Percentiles rank a stretch among this genome's conserved stretches.
phyloP scores from a whole-genome alignment of 257 asterid genomes.

The Agastache rugosa region DNA sequence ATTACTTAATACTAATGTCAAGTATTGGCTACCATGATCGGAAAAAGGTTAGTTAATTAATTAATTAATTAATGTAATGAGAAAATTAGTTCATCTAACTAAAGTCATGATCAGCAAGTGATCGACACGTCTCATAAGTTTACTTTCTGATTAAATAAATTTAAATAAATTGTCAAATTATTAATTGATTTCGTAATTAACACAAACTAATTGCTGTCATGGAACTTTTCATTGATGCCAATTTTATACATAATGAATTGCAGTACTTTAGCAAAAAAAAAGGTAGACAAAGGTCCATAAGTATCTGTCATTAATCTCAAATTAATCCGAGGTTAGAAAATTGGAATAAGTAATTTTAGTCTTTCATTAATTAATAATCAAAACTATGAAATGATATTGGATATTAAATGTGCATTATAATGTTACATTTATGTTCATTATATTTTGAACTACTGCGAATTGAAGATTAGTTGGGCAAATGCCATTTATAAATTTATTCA shows the following conservation, averaged over 20 bases:
- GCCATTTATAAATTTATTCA: not conserved
- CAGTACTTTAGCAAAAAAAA: no score
- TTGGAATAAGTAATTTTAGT: not conserved
- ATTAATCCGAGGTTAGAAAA: no score
- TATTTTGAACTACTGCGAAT: not conserved
- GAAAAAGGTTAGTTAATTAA: not conserved
- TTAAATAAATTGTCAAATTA: not conserved
- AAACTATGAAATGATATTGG: not conserved
- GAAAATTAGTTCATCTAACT: not conserved
- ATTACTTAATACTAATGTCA: not conserved
- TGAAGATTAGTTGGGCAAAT: not conserved
- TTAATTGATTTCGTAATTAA: not conserved
- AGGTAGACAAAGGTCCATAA: not conserved
- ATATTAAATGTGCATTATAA: conserved; percentile 6
- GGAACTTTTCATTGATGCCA: not conserved
- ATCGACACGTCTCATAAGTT: conserved; percentile 24
- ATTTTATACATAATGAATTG: no score
- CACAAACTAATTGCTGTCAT: not conserved
- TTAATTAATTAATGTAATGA: not conserved
- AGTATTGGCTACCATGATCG: conserved; percentile 19
- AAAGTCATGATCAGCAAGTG: conserved; percentile 29
- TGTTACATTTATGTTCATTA: conserved; percentile 6
- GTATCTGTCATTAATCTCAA: not conserved
- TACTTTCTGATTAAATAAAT: not conserved
- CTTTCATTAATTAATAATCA: not conserved